These are phyloP conservation scores for Plasmodium fragile DNA, from an alignment of 169 alveolate genomes.

Conservation along the genomic window DNA sequence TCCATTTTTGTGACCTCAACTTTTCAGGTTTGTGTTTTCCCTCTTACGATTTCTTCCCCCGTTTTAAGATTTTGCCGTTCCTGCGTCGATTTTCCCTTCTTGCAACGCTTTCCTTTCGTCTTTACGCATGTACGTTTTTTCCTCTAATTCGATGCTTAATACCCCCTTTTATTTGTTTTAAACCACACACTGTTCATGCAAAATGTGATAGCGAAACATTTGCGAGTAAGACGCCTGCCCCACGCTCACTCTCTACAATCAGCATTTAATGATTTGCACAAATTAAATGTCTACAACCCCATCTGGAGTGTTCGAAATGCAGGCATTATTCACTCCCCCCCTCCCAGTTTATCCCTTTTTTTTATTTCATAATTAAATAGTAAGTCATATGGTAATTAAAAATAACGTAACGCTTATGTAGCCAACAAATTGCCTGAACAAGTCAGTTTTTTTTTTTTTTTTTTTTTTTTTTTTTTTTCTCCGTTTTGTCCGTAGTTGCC, in stretches of 20 bases:
- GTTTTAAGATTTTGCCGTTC: neutral
- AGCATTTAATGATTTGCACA: neutral
- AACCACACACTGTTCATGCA: neutral
- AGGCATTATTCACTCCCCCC: neutral
- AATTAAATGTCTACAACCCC: conserved; percentile 9
- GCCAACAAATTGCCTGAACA: neutral
- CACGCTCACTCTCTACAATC: neutral
- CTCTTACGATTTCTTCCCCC: neutral
- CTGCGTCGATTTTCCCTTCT: neutral
- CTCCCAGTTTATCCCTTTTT: neutral
- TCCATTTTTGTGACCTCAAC: neutral
- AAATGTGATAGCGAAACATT: neutral
- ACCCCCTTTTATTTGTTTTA: neutral
- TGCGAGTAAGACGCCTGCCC: neutral
- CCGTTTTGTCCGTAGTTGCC: neutral
- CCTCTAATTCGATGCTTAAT: neutral
- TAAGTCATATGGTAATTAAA: neutral
- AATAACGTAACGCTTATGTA: neutral
- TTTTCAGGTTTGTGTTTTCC: neutral
- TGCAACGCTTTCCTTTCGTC: neutral
- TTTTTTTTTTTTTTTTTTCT: conserved; percentile 2
- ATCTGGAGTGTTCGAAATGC: neutral
- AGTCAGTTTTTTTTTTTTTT: neutral
- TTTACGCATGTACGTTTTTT: neutral
- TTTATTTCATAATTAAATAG: neutral